These are phyloP conservation scores for Chamaecrista fasciculata DNA, from an alignment of 306 rosid species.

Conservation along the genomic window DNA sequence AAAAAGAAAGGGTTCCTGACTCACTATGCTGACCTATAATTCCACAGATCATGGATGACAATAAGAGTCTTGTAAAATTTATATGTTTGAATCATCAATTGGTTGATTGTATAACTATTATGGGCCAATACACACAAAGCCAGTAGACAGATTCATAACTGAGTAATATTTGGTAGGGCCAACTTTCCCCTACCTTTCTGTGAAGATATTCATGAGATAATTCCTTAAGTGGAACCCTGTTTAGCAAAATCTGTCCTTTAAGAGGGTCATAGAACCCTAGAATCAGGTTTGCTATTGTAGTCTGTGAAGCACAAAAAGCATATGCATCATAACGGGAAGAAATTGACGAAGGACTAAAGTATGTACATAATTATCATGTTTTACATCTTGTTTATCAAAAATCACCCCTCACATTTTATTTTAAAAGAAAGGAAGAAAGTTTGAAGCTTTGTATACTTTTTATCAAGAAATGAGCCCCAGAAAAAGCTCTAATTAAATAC, in stretches of 20 bases:
- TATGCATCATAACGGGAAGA: neutral
- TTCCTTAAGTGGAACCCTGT: conserved; percentile 44
- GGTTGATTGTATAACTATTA: neutral
- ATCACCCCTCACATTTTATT: no score
- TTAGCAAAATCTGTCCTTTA: conserved; percentile 42
- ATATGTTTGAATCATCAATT: neutral
- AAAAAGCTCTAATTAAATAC: conserved; percentile 22
- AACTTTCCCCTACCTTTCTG: conserved; percentile 35
- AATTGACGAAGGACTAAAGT: neutral
- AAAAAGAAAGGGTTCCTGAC: conserved; percentile 51
- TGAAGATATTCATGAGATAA: conserved; percentile 48
- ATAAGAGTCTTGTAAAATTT: neutral
- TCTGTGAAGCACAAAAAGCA: conserved; percentile 28
- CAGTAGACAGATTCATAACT: neutral
- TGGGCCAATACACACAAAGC: neutral
- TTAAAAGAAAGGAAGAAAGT: neutral
- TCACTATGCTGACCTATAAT: conserved; percentile 41
- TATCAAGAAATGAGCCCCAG: neutral
- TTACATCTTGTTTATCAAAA: neutral
- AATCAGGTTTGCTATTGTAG: conserved; percentile 54
- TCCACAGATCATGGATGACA: neutral
- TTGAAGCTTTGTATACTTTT: neutral
- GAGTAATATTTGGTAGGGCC: neutral
- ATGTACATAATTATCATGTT: neutral
- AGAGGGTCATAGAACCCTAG: conserved; percentile 51